Percentiles rank a stretch among this genome's conserved stretches.
Conservation (phyloP, 495 filamentous ascomycete genomes). For the Sabuloglossum arenarium region DNA sequence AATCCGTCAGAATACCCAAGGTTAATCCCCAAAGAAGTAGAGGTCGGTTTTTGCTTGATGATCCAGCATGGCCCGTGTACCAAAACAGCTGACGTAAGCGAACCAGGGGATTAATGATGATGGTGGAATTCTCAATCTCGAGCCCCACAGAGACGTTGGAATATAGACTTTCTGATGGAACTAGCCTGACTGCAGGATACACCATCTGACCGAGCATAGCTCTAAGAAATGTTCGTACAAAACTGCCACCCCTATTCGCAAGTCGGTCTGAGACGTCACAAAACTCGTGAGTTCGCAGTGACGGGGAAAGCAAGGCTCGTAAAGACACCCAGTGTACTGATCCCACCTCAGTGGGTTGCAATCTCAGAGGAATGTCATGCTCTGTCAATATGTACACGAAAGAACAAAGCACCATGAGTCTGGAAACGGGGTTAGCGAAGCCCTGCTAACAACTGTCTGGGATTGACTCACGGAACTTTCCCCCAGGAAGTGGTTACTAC, state of each 20-base stretch:
- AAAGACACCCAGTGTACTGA: conserved; percentile 63
- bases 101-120: neutral
- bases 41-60: conserved; percentile 18
- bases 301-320: conserved; percentile 38
- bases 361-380: conserved; percentile 33
- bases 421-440: conserved; percentile 14
- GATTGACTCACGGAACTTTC: conserved; percentile 36
- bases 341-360: conserved; percentile 55
- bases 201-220: conserved; percentile 45
- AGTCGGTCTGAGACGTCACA: conserved; percentile 48
- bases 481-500: conserved; percentile 56
- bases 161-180: conserved; percentile 39
- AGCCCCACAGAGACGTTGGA: conserved; percentile 28
- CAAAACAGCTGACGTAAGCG: neutral
- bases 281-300: conserved; percentile 37
- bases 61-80: neutral
- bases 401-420: conserved; percentile 59
- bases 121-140: conserved; percentile 12
- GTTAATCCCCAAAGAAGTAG: conserved; percentile 61
- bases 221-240: conserved; percentile 29
- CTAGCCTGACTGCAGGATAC: conserved; percentile 44
- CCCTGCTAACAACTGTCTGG: neutral
- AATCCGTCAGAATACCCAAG: conserved; percentile 48
- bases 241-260: conserved; percentile 25
- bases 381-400: conserved; percentile 47